Conservation (phyloP, 441 rosid genomes). For the Hura crepitans region DNA sequence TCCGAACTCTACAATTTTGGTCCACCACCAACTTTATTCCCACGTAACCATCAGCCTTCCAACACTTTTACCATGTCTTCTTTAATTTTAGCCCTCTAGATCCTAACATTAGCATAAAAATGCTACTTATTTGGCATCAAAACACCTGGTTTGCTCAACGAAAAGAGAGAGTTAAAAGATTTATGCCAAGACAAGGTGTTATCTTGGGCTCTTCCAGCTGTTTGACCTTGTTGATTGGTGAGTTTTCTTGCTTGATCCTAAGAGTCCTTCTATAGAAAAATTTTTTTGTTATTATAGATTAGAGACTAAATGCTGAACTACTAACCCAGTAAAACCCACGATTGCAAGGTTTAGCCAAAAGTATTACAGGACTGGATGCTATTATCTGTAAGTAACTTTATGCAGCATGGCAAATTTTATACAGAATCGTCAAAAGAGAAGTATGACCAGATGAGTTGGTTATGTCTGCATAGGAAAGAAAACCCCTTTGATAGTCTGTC, state of each 20-base stretch:
- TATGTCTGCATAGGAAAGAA: neutral
- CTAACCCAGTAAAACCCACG: neutral
- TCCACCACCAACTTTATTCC: neutral
- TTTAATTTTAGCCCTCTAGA: neutral
- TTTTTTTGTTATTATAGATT: neutral
- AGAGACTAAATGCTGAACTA: slow-evolving; percentile 4
- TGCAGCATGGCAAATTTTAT: neutral
- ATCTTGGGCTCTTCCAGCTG: neutral
- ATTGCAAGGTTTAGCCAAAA: neutral
- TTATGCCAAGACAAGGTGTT: neutral
- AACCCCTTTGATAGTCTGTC: neutral
- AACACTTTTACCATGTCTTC: neutral
- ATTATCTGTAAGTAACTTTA: neutral
- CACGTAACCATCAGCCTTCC: neutral
- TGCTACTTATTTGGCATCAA: neutral
- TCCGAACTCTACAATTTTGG: neutral
- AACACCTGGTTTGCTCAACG: neutral
- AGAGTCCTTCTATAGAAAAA: neutral
- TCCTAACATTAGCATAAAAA: neutral
- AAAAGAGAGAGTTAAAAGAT: neutral
- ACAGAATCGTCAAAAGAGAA: neutral
- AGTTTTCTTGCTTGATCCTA: neutral
- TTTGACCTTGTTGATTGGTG: neutral
- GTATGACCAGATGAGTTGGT: neutral
- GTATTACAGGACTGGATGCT: neutral